Evolutionary conservation across 176 grass and related monocot genomes (phyloP), one percentile per base, ranked within the genome.

Genomic region (Tillandsia leiboldiana): DNA sequence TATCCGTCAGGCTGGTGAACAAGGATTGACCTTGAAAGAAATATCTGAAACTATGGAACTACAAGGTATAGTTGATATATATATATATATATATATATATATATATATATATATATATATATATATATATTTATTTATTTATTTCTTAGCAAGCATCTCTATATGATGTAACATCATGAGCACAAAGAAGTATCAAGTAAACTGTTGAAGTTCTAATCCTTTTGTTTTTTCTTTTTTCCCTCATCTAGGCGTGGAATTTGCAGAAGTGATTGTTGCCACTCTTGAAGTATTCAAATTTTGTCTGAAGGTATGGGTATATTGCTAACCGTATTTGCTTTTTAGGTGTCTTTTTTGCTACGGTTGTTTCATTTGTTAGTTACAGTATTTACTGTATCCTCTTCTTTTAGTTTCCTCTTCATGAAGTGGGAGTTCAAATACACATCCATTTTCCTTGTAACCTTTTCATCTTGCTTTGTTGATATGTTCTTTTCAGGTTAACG

Each of bases 1-100:
- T 83, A 79, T 92, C 75, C 74, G 72, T 73, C 51, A 79, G 81
- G 68, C 86, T 87, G 86, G 93, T 57, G 89, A 87, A 80, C 75
- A 77, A 81, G 93, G 93, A 75, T 71, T 97, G 65, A 77, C 48
- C 71, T 72, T 85, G 68, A 68, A 53, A 68, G 83, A 92, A 80
- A 74, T 97, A 64, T 87, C 82, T 64, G 73, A 85, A 28, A 84
- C 74, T 27, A 67, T 90, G 15, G 52, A 70, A 61, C 58, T 71
- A 17, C 63, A 83, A 85, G 88, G 93, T 92, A 85, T 51, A 63
- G 53, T 42, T 42, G 33, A 42, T 42, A 42, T 42, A 42, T 42
- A 42, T 42, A 42, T 42, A 42, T 42, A 8, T 42, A 42, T 33
- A 5, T 33, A 33, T 29, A 3, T 29, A 29, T 29, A 3, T 29